Evolutionary conservation across 2,329 filamentous ascomycete species (phyloP).

Genomic region (Mollisia scopiformis): DNA sequence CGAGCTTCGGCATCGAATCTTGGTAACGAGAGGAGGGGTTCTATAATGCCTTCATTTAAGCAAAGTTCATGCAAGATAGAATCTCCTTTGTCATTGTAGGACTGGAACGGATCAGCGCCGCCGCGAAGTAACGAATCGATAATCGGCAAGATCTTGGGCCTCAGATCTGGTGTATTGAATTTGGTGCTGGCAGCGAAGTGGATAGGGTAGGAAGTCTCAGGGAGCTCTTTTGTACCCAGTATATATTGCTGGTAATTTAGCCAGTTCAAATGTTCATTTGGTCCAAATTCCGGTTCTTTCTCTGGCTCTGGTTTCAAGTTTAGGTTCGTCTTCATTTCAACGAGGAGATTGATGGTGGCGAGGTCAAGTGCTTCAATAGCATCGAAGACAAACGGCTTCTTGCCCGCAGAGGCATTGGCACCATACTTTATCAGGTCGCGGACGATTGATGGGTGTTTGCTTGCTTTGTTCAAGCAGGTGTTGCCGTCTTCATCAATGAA

Average conservation of each 20-base stretch:
- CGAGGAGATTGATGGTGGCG: conserved; percentile 14
- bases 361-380: conserved; percentile 17
- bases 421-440: neutral
- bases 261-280: too few species aligned
- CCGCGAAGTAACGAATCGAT: neutral
- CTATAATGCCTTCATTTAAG: neutral
- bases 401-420: conserved; percentile 8
- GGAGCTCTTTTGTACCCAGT: neutral
- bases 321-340: conserved; percentile 17
- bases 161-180: neutral
- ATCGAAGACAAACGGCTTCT: conserved; percentile 21
- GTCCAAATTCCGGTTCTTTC: neutral
- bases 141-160: neutral
- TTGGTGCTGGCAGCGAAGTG: neutral
- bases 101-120: neutral
- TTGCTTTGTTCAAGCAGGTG: conserved; percentile 1
- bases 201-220: neutral
- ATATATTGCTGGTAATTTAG: neutral
- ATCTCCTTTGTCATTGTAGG: neutral
- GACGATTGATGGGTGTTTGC: neutral
- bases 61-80: neutral
- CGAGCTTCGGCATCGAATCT: neutral
- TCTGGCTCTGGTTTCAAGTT: conserved; percentile 3
- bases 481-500: neutral
- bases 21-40: neutral